A percentile compares a stretch with the other conserved stretches of the same genome.
These are phyloP conservation scores for Lichtheimia hyalospora DNA, from an alignment of 371 early-diverging fungal genomes.

Conservation along the genomic window DNA sequence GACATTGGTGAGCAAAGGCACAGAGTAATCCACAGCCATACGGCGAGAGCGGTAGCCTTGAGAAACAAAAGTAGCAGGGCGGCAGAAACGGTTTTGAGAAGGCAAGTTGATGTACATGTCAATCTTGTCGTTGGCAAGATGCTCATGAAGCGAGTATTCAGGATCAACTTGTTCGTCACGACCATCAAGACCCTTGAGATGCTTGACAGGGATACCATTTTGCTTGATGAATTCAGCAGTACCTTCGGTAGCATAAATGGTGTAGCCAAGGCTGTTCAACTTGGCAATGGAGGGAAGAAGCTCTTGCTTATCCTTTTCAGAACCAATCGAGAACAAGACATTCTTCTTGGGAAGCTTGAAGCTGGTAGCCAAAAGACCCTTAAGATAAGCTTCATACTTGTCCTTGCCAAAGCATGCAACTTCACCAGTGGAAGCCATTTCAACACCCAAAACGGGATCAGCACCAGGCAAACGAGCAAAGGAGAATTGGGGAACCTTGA, in stretches of 20 bases:
- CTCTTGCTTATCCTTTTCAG: conserved; percentile 68
- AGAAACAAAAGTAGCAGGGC: conserved; percentile 75
- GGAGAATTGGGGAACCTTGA: conserved; percentile 94
- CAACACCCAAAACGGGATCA: conserved; percentile 94
- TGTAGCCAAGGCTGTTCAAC: conserved; percentile 65
- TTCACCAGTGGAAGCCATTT: conserved; percentile 98
- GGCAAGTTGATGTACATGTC: conserved; percentile 96
- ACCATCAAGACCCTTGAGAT: conserved; percentile 74
- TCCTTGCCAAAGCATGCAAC: conserved; percentile 94
- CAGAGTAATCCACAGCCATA: conserved; percentile 86
- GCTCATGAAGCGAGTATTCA: conserved; percentile 56
- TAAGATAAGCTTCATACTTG: conserved; percentile 87
- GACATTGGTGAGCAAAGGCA: conserved; percentile 85
- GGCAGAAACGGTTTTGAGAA: conserved; percentile 87
- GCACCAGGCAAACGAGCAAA: conserved; percentile 94
- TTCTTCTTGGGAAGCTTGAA: conserved; percentile 65
- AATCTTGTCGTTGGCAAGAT: conserved; percentile 83
- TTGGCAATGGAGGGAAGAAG: conserved; percentile 65
- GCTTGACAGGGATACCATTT: conserved; percentile 86
- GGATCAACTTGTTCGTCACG: conserved; percentile 50
- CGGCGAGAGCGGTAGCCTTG: conserved; percentile 80
- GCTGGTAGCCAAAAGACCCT: conserved; percentile 82
- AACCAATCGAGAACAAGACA: conserved; percentile 74
- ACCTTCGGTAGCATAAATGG: conserved; percentile 76
- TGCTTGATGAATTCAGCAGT: conserved; percentile 93